Percentiles rank a stretch among this genome's conserved stretches.
Evolutionary conservation across 208 protist genomes (phyloP).

Genomic region (Wallacemonas sp.): DNA sequence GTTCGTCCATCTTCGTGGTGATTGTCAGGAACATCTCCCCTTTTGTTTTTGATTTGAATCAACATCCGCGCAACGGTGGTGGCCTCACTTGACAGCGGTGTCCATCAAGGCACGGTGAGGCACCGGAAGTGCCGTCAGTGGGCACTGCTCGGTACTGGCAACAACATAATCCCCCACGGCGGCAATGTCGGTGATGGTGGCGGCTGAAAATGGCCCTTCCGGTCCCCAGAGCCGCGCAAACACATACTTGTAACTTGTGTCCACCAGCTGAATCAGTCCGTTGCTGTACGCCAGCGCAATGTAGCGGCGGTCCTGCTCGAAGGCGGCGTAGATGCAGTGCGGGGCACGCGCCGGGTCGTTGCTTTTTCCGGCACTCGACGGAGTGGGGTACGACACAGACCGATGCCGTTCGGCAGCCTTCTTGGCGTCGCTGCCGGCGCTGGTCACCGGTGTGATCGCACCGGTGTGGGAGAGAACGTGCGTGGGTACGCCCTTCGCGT

Average conservation of each 20-base stretch:
- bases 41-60: too few species aligned
- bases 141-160: background rate
- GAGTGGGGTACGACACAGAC: background rate
- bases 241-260: slow-evolving; percentile 58
- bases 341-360: background rate
- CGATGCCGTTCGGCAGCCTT: background rate
- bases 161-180: background rate
- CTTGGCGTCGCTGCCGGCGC: background rate
- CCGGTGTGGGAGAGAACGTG: background rate
- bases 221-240: slow-evolving; percentile 48
- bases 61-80: too few species aligned
- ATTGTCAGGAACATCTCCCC: too few species aligned
- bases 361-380: background rate
- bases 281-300: slow-evolving; percentile 57
- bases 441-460: background rate
- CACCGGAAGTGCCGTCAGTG: background rate
- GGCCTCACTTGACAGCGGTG: background rate
- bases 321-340: background rate
- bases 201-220: background rate
- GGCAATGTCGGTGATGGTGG: background rate
- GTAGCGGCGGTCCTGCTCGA: slow-evolving; percentile 20
- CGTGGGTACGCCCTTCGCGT: background rate
- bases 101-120: slow-evolving; percentile 7
- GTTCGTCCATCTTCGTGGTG: too few species aligned
- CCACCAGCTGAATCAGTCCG: slow-evolving; percentile 76